Base-by-base conservation (phyloP, 106 monocot species). In the Posidonia australis region DNA sequence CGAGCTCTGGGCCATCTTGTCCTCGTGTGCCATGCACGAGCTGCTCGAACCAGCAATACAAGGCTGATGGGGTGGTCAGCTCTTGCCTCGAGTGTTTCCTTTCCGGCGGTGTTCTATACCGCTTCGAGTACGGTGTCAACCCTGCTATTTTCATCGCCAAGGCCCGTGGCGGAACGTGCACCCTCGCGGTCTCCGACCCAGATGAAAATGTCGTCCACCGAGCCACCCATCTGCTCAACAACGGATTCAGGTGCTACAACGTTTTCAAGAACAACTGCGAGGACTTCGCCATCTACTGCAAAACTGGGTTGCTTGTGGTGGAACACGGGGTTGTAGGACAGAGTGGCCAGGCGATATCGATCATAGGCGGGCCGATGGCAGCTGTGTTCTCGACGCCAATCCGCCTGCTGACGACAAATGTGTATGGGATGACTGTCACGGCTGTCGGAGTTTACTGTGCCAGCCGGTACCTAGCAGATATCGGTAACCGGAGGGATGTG, bases 271-370 rank as follows among this genome's bases (percentile, higher is more conserved):
- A 60, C 72, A 87, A 87, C 64, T 87, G 83, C 28, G 87, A 87
- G 69, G 87, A 87, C 48, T 87, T 87, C 21, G 87, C 87, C 27
- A 83, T 87, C 36, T 87, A 87, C 54, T 87, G 87, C 73, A 87
- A 87, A 67, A 87, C 87, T 0, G 87, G 87, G 3, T 72, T 83
- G 43, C 43, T 69, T 2, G 80, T 77, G 28, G 72, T 80, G 13
- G 82, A 80, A 16, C 68, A 66, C 18, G 82, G 83, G 41, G 62
- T 80, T 0, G 66, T 87, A 5, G 87, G 87, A 46, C 87, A 87
- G 69, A 83, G 87, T 18, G 87, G 87, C 4, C 87, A 87, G 87
- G 69, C 82, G 0, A 75, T 86, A 46, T 86, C 86, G 5, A 77
- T 82, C 28, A 67, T 87, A 2, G 86, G 86, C 0, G 86, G 86